Conservation (phyloP, 306 rosid genomes). For the Cotoneaster glaucophyllus region DNA sequence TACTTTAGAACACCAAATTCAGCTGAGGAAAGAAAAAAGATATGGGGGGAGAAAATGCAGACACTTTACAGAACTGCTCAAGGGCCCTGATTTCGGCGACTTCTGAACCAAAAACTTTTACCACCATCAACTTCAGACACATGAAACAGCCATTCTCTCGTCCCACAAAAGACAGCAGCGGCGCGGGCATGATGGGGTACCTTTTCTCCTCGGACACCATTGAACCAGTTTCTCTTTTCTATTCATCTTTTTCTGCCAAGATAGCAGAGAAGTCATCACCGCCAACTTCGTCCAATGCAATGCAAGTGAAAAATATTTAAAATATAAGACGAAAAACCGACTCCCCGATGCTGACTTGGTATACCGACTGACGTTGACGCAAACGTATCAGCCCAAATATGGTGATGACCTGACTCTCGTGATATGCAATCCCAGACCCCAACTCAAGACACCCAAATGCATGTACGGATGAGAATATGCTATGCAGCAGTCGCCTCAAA, state of each 20-base stretch:
- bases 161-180: slow-evolving; percentile 21
- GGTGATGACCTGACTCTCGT: slow-evolving; percentile 79
- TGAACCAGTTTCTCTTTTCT: slow-evolving; percentile 23
- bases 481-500: slow-evolving; percentile 42
- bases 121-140: slow-evolving; percentile 32
- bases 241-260: slow-evolving; percentile 58
- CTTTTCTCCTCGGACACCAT: slow-evolving; percentile 21
- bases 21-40: slow-evolving; percentile 20
- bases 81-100: slow-evolving; percentile 13
- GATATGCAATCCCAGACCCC: slow-evolving; percentile 83
- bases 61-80: slow-evolving; percentile 27
- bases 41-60: slow-evolving; percentile 19
- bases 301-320: slow-evolving; percentile 37
- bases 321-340: slow-evolving; percentile 21
- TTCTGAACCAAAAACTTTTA: background rate
- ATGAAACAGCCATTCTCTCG: slow-evolving; percentile 5
- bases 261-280: slow-evolving; percentile 60
- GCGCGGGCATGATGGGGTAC: slow-evolving; percentile 25
- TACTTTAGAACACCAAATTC: slow-evolving; percentile 28
- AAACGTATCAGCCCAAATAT: slow-evolving; percentile 57
- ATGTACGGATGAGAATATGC: slow-evolving; percentile 53
- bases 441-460: slow-evolving; percentile 66
- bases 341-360: slow-evolving; percentile 50
- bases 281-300: slow-evolving; percentile 48
- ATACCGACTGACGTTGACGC: slow-evolving; percentile 36